These are phyloP conservation scores for Linnemannia elongata DNA, from an alignment of 192 early-diverging fungal genomes.

Conservation along the genomic window DNA sequence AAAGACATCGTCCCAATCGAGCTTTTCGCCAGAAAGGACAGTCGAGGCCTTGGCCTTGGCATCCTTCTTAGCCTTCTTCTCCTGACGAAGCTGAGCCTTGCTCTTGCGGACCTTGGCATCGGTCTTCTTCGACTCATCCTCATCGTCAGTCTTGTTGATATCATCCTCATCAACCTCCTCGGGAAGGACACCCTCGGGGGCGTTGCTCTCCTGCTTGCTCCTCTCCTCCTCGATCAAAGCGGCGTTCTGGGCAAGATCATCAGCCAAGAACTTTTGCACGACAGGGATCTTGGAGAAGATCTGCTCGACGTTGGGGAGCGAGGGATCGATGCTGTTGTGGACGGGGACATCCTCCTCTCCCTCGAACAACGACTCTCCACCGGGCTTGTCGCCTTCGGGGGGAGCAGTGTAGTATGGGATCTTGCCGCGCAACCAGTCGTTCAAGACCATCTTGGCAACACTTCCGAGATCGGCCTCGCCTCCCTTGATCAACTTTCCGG, in stretches of 20 bases:
- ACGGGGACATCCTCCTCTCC: slow-evolving; percentile 38
- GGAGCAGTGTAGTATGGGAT: slow-evolving; percentile 95
- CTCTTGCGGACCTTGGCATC: slow-evolving; percentile 50
- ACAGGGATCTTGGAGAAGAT: slow-evolving; percentile 94
- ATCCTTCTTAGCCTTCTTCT: slow-evolving; percentile 62
- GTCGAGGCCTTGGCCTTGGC: slow-evolving; percentile 51
- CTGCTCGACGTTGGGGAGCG: slow-evolving; percentile 79
- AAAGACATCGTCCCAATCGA: slow-evolving; percentile 93
- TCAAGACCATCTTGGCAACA: slow-evolving; percentile 97
- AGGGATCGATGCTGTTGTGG: slow-evolving; percentile 33
- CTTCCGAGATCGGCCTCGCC: slow-evolving; percentile 94
- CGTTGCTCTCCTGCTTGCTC: slow-evolving; percentile 66
- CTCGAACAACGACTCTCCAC: slow-evolving; percentile 32
- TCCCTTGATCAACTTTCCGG: slow-evolving; percentile 94
- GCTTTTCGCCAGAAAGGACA: slow-evolving; percentile 58
- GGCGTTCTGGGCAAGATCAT: slow-evolving; percentile 82
- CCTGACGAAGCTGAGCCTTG: slow-evolving; percentile 55
- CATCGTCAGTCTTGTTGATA: slow-evolving; percentile 57
- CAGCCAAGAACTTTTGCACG: slow-evolving; percentile 83
- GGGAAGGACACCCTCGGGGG: slow-evolving; percentile 60
- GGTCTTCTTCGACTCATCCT: slow-evolving; percentile 55
- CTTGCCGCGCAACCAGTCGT: slow-evolving; percentile 98
- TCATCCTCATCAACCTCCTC: slow-evolving; percentile 62
- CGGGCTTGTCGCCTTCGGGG: slow-evolving; percentile 65
- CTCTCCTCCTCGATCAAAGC: slow-evolving; percentile 64